Base-by-base conservation (phyloP, 208 protist genomes). In the Acanthamoeba castellanii region DNA sequence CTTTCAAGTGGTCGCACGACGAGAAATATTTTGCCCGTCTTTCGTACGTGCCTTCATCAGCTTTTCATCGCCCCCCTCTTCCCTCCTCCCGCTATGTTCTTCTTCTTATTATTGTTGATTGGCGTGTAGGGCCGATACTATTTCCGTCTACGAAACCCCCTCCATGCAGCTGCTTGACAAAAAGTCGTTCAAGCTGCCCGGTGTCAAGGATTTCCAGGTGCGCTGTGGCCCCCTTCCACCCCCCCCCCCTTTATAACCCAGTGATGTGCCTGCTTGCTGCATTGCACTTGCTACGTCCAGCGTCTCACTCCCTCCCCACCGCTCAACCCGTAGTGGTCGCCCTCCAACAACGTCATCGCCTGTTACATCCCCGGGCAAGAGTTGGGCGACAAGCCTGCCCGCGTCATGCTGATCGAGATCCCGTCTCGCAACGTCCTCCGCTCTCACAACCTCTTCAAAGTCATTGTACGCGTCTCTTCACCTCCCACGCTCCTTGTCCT, bases 1-100 rank as follows among this genome's bases (percentile, higher is more conserved):
- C 34, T 16, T 93, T 93, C 89, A 93, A 93, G 45, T 93, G 89
- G 89, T 68, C 47, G 22, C 89, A 93, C 45, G 89, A 93, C 32
- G 89, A 93, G 14, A 76, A 93, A 57, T 93, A 82, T 32, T 76
- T 93, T 76, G 89, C 89, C 27, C 61, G 89, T 3, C 61, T 93
- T 59, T 87, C 78, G 78, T 78, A 50, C 70, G 16, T 5, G 11
- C 47, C 47, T 52, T 11, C 47, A 14, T 11, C n/a, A n/a, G n/a
- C n/a, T n/a, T n/a, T n/a, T n/a, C n/a, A n/a, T 52, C 47, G 47
- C 47, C 5, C 59, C 20, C 59, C 59, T 16, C 59, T 64, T 16
- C 59, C 59, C 59, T 64, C 68, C 68, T 37, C 30, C 68, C 68
- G 2, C 25, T 74, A 2, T 37, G 3, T 37, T 6, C n/a, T 27